phyloP scores from a whole-genome alignment of 352 stramenopile genomes.

The Pythium catenulatum region DNA sequence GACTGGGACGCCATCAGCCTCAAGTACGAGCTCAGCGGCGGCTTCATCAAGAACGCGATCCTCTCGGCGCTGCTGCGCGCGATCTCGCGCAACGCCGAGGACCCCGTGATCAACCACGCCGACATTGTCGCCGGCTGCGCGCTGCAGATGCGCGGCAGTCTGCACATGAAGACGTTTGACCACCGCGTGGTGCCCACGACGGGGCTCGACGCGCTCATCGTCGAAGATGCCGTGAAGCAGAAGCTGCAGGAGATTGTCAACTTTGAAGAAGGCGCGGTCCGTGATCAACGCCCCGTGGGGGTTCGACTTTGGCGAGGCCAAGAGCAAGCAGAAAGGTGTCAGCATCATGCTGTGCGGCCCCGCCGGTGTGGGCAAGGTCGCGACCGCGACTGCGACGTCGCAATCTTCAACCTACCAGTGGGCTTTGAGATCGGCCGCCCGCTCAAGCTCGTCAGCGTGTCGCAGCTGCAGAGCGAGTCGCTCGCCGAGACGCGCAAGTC shows the following conservation, averaged over 20 bases:
- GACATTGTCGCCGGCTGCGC: slow-evolving; percentile 90
- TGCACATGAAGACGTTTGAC: slow-evolving; percentile 95
- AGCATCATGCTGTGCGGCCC: slow-evolving; percentile 87
- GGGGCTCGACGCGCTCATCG: slow-evolving; percentile 86
- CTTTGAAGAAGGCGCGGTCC: slow-evolving; percentile 90
- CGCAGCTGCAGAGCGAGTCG: slow-evolving; percentile 87
- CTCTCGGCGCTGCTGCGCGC: slow-evolving; percentile 89
- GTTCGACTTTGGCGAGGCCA: slow-evolving; percentile 89
- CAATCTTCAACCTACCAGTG: too few species aligned
- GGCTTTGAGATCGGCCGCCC: slow-evolving; percentile 91
- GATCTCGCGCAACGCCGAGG: slow-evolving; percentile 76
- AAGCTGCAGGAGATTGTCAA: slow-evolving; percentile 85
- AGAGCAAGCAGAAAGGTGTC: slow-evolving; percentile 91
- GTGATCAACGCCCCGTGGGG: slow-evolving; percentile 93
- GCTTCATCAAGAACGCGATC: slow-evolving; percentile 95
- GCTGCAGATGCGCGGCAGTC: slow-evolving; percentile 91
- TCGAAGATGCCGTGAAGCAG: slow-evolving; percentile 79
- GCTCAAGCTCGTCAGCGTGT: slow-evolving; percentile 90
- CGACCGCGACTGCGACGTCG: slow-evolving; percentile 83
- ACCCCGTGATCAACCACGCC: slow-evolving; percentile 83
- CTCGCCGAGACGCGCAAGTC: slow-evolving; percentile 85
- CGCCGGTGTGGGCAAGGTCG: slow-evolving; percentile 85
- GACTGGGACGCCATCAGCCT: slow-evolving; percentile 91
- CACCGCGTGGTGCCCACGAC: slow-evolving; percentile 89
- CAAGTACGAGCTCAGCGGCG: slow-evolving; percentile 94